phyloP scores from a whole-genome alignment of 2,329 filamentous ascomycete genomes.

The Penicillium sp. region DNA sequence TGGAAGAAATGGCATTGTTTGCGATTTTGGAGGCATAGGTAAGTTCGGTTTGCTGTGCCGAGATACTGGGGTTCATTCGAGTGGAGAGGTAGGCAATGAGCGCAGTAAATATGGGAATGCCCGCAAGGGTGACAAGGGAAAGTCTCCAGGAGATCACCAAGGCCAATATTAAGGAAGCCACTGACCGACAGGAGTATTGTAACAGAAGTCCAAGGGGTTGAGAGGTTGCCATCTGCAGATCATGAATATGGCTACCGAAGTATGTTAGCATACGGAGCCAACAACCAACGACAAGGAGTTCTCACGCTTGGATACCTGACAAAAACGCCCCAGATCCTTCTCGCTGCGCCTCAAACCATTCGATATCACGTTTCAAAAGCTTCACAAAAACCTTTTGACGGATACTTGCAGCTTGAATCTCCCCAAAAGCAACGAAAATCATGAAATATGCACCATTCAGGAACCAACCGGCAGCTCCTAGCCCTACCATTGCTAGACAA shows the following conservation, averaged over 20 bases:
- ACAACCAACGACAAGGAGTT: neutral
- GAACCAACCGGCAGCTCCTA: slow-evolving; percentile 68
- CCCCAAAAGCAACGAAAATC: slow-evolving; percentile 76
- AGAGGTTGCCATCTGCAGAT: slow-evolving; percentile 77
- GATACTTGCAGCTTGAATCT: slow-evolving; percentile 70
- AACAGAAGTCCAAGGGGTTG: slow-evolving; percentile 73
- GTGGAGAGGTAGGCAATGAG: slow-evolving; percentile 62
- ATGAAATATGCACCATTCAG: slow-evolving; percentile 67
- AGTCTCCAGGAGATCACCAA: slow-evolving; percentile 82
- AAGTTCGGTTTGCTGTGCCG: slow-evolving; percentile 67
- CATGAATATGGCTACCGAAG: slow-evolving; percentile 68
- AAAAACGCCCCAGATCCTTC: slow-evolving; percentile 73
- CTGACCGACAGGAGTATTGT: slow-evolving; percentile 63
- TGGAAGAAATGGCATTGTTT: slow-evolving; percentile 68
- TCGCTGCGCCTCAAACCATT: slow-evolving; percentile 76
- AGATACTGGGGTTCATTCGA: slow-evolving; percentile 65
- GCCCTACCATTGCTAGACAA: slow-evolving; percentile 61
- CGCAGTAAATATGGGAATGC: slow-evolving; percentile 66
- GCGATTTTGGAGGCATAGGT: slow-evolving; percentile 70
- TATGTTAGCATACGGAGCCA: neutral
- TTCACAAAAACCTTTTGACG: slow-evolving; percentile 66
- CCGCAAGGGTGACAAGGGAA: slow-evolving; percentile 74
- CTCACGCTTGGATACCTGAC: slow-evolving; percentile 69
- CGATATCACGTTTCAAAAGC: slow-evolving; percentile 71
- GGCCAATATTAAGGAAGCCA: slow-evolving; percentile 69